Evolutionary conservation across 2,329 filamentous ascomycete species (phyloP).

Genomic region (Aspergillus oerlinghausenensis): DNA sequence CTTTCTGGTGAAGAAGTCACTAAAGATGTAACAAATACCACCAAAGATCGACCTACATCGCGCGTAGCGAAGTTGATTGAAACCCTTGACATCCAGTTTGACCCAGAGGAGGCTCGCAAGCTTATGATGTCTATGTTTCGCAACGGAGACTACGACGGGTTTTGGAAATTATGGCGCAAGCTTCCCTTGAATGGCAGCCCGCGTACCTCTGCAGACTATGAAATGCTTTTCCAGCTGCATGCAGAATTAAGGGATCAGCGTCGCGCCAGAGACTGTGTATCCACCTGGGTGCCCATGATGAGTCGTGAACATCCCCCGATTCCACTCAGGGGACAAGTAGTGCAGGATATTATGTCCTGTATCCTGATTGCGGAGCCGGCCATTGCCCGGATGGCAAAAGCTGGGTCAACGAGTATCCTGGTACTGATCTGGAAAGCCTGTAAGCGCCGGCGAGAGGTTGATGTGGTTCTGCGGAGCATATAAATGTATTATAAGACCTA

Average conservation of each 20-base stretch:
- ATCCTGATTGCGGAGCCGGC: constrained; percentile 52
- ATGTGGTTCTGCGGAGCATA: constrained; percentile 1
- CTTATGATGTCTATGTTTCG: constrained; percentile 33
- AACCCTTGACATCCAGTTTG: constrained; percentile 25
- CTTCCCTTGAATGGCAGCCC: constrained; percentile 47
- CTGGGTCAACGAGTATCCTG: constrained; percentile 13
- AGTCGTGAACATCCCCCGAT: constrained; percentile 51
- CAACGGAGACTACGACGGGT: constrained; percentile 49
- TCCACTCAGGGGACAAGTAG: constrained; percentile 41
- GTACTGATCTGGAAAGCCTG: constrained; percentile 21
- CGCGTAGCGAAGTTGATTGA: constrained; percentile 27
- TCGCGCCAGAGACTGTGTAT: constrained; percentile 45
- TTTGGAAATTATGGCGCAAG: constrained; percentile 59
- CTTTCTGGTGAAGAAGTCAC: constrained; percentile 35
- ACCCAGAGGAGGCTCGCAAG: constrained; percentile 22
- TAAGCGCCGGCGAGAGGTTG: constrained; percentile 11
- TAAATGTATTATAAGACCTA: constrained; percentile 1
- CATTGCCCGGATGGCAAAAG: constrained; percentile 35
- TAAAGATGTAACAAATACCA: constrained; percentile 3
- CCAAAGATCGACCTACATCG: constrained; percentile 9
- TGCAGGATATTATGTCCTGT: constrained; percentile 50
- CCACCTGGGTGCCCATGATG: constrained; percentile 59
- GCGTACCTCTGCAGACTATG: constrained; percentile 54
- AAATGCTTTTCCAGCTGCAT: constrained; percentile 49
- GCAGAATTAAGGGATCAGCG: constrained; percentile 42